These are phyloP conservation scores for Mortierella sp. DNA, from an alignment of 371 early-diverging fungal genomes.

Conservation along the genomic window DNA sequence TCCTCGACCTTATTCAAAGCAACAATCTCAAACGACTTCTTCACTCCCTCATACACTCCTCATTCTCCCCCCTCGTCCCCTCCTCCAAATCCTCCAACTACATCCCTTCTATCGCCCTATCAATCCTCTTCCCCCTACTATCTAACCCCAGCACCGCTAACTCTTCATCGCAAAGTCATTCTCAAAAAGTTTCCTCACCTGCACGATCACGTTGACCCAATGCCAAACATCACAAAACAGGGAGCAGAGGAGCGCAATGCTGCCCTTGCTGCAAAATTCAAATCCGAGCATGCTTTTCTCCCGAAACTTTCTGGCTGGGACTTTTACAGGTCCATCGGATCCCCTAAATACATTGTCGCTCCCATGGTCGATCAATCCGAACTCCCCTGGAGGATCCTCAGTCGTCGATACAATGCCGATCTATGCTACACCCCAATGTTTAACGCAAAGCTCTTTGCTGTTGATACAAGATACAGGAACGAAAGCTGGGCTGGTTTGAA, in stretches of 20 bases:
- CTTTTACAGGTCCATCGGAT: conserved; percentile 79
- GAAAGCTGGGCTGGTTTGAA: conserved; percentile 75
- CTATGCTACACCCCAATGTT: conserved; percentile 99
- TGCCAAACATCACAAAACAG: conserved; percentile 23
- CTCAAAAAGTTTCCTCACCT: conserved; percentile 31
- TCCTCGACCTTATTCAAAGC: conserved; percentile 3
- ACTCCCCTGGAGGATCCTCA: conserved; percentile 94
- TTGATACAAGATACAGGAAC: conserved; percentile 71
- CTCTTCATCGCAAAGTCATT: conserved; percentile 3
- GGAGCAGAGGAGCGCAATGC: conserved; percentile 34
- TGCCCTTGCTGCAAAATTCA: conserved; percentile 38
- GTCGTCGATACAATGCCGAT: conserved; percentile 91
- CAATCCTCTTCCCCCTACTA: background rate
- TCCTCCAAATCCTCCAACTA: conserved; percentile 10
- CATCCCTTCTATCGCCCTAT: background rate
- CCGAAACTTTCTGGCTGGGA: conserved; percentile 84
- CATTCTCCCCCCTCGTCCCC: conserved; percentile 9
- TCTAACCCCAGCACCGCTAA: conserved; percentile 8
- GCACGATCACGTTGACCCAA: conserved; percentile 10
- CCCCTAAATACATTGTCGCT: conserved; percentile 86
- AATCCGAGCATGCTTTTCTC: conserved; percentile 33
- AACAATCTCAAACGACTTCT: background rate
- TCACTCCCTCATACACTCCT: conserved; percentile 3
- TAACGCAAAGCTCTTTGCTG: conserved; percentile 88
- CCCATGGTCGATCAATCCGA: conserved; percentile 98